Evolutionary conservation across 768 basidiomycete species (phyloP), one percentile per base, ranked within the genome.

Genomic region (Suillus fuscotomentosus): DNA sequence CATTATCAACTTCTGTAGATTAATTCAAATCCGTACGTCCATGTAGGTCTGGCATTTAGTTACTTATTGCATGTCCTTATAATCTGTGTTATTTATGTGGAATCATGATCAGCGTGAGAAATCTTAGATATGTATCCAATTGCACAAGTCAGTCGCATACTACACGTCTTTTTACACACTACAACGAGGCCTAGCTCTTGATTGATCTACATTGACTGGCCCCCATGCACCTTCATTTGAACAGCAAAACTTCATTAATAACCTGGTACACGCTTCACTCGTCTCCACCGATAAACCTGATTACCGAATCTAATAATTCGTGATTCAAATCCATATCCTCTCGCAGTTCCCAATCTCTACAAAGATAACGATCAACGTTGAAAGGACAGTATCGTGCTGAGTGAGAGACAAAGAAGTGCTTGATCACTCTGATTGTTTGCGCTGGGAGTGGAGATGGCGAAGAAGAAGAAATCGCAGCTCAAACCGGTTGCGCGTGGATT

Each of bases 391-490:
- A 39, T 14, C n/a, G 8, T 38, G 2, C 22, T 41, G 56, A 39
- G 36, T 24, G 41, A 31, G 24, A 42, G 24, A 59, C 57, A 20
- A 59, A 20, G 22, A 7, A 24, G 41, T 27, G 22, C 11, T 42
- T 13, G 24, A 42, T 42, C 27, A 59, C 27, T 39, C 22, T 17
- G 11, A 24, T 59, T 17, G 41, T 41, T 22, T 20, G 17, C 42
- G 17, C 24, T 59, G 24, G 57, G 41, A 59, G 57, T 34, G 61
- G 38, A 59, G 51, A 92, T 92, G 91, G 81, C 88, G 65, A 94
- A 93, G 82, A 93, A 92, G 81, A 94, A 89, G 83, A 94, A 92
- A 79, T 86, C 87, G 7, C 88, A 92, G 73, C 73, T 90, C 70
- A 92, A 91, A 76, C 86, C 89, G 24, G 80, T 90, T 48, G 84